A percentile compares a stretch with the other conserved stretches of the same genome.
Evolutionary conservation across 2,329 filamentous ascomycete species (phyloP).

Genomic region (Chaetomium olivaceum): DNA sequence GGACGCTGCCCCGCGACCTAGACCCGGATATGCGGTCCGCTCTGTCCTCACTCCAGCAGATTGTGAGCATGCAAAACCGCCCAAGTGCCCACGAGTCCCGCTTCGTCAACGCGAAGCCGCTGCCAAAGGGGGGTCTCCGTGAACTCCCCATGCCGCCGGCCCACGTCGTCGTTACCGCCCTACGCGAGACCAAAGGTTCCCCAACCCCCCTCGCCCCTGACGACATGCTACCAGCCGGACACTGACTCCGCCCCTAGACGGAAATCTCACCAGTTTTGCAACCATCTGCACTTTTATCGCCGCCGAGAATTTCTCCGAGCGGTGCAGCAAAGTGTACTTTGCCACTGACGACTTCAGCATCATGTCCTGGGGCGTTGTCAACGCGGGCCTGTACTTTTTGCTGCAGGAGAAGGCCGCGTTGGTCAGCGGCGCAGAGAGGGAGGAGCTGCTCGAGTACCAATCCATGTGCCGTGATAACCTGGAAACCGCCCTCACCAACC

Average conservation of each 20-base stretch:
- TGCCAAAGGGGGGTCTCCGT: constrained; percentile 49
- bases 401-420: constrained; percentile 49
- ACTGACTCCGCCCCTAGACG: constrained; percentile 36
- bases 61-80: constrained; percentile 53
- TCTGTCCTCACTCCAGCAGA: constrained; percentile 52
- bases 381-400: constrained; percentile 51
- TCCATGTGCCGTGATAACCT: constrained; percentile 50
- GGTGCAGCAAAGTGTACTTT: constrained; percentile 55
- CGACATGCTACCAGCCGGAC: constrained; percentile 3
- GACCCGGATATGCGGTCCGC: constrained; percentile 56
- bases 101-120: constrained; percentile 48
- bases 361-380: constrained; percentile 53
- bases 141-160: constrained; percentile 58
- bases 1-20: constrained; percentile 47
- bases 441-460: constrained; percentile 40
- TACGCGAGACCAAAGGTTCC: constrained; percentile 51
- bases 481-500: constrained; percentile 51
- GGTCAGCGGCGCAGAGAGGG: constrained; percentile 37
- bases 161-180: constrained; percentile 49
- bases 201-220: not conserved
- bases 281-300: constrained; percentile 53
- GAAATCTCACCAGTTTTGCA: constrained; percentile 51
- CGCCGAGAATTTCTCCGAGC: constrained; percentile 51
- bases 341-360: constrained; percentile 53
- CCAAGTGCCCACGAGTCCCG: constrained; percentile 46